Base-by-base conservation (phyloP, 2,329 filamentous ascomycete species). In the Sporothrix variecibatus region DNA sequence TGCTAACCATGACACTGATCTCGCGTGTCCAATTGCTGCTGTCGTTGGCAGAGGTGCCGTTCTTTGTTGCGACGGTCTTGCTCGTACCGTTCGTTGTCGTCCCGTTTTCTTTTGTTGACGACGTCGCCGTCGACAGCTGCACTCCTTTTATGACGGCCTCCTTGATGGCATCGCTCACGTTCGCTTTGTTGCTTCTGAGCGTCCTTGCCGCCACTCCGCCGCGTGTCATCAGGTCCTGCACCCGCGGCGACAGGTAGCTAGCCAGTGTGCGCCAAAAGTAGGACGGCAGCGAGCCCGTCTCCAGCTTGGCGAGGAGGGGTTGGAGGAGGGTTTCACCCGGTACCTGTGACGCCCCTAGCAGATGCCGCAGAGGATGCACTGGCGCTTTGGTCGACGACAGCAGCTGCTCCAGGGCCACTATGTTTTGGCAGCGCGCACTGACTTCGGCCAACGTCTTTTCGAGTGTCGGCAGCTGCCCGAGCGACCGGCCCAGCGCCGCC, bases 231-330 rank as follows among this genome's bases (percentile, higher is more conserved):
- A 98, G 93, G 77, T 98, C 95, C 81, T 94, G 92, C 0, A 97
- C 94, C 28, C 93, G 89, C 0, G 90, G 85, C 3, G 92, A 89
- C 75, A 98, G 86, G 73, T 90, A 91, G 0, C 92, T 90, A 0
- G 96, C 96, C 79, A 98, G 88, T 9, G 92, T 93, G 72, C 96
- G 89, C 94, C 96, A 99, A 84, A 97, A 99, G 81, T 95, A 97
- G 0, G 93, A 95, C 1, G 94, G 90, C 20, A 99, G 85, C 1
- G 93, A 96, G 0, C 93, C 90, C 0, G 94, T 97, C 82, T 98
- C 96, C 8, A 99, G 88, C n/a, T 91, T 86, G 12, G 88, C 85
- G 9, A 97, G 87, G 0, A 97, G 84, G 0, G 91, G 91, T 74
- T 92, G 88, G 0, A 98, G 86, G 58, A 98, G 87, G n/a, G n/a